These are phyloP conservation scores for Thalassiosira livingstoniorum DNA, from an alignment of 352 stramenopile species.

Conservation along the genomic window DNA sequence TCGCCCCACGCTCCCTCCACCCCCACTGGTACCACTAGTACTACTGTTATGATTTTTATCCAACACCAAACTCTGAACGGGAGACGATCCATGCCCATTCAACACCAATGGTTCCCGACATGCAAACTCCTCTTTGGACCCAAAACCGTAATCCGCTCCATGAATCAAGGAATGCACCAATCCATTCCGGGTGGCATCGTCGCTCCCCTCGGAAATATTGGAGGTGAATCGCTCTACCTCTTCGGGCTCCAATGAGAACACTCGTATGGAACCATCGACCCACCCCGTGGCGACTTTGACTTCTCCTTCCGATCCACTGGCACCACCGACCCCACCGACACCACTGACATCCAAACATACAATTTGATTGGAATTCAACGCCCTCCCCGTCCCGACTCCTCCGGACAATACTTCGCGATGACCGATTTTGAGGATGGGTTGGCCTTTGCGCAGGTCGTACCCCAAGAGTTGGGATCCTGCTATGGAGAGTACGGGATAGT, in stretches of 20 bases:
- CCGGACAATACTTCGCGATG: conserved; percentile 71
- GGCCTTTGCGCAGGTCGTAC: conserved; percentile 68
- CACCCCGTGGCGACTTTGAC: conserved; percentile 79
- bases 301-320: conserved; percentile 4
- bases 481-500: conserved; percentile 68
- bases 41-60: conserved; percentile 37
- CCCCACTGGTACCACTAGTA: not conserved
- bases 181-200: conserved; percentile 48
- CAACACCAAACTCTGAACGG: conserved; percentile 75
- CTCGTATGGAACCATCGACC: conserved; percentile 79
- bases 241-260: conserved; percentile 70
- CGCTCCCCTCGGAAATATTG: not conserved
- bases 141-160: conserved; percentile 32
- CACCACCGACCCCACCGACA: not conserved
- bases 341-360: conserved; percentile 69
- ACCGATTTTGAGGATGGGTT: conserved; percentile 72
- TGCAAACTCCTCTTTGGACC: conserved; percentile 63
- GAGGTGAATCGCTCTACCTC: conserved; percentile 56
- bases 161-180: conserved; percentile 74
- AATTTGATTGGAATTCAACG: conserved; percentile 78
- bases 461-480: conserved; percentile 73
- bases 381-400: conserved; percentile 74
- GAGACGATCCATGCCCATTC: conserved; percentile 79
- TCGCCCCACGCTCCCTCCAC: conserved; percentile 43
- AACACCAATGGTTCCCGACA: conserved; percentile 76